These are phyloP conservation scores for Sequoia sempervirens DNA, from an alignment of 75 land plant species.

Conservation along the genomic window DNA sequence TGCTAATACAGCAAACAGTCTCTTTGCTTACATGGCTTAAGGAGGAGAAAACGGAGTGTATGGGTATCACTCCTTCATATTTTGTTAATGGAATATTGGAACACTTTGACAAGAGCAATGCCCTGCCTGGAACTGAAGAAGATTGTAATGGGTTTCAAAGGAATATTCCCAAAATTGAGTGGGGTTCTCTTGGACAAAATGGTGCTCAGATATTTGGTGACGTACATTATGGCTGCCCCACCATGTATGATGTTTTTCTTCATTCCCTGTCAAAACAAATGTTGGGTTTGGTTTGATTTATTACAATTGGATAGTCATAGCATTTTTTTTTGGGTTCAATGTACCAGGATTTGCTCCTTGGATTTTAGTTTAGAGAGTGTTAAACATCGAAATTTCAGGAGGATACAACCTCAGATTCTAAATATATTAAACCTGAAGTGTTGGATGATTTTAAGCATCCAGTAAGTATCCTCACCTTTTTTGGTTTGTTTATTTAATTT, in stretches of 20 bases:
- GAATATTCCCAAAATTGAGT: not conserved
- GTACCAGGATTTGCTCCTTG: not conserved
- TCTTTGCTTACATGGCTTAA: not conserved
- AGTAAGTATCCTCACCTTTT: not conserved
- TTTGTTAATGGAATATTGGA: not conserved
- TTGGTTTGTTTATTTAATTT: not conserved
- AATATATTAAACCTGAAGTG: not conserved
- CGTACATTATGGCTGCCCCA: not conserved
- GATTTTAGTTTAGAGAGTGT: not conserved
- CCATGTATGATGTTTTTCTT: not conserved
- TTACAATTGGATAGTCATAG: not conserved
- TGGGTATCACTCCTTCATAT: not conserved
- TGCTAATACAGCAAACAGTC: not conserved
- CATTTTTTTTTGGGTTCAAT: not conserved
- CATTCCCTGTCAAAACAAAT: not conserved
- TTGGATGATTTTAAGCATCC: not conserved
- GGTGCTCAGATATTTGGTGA: not conserved
- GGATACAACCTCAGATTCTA: not conserved
- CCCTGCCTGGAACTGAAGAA: not conserved
- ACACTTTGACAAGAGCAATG: not conserved
- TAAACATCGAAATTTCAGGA: not conserved
- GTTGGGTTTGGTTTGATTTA: not conserved
- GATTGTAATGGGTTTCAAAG: not conserved
- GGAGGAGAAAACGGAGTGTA: not conserved
- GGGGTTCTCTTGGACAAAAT: not conserved